These are phyloP conservation scores for Mycena vulgaris DNA, from an alignment of 768 basidiomycete species.

Conservation along the genomic window DNA sequence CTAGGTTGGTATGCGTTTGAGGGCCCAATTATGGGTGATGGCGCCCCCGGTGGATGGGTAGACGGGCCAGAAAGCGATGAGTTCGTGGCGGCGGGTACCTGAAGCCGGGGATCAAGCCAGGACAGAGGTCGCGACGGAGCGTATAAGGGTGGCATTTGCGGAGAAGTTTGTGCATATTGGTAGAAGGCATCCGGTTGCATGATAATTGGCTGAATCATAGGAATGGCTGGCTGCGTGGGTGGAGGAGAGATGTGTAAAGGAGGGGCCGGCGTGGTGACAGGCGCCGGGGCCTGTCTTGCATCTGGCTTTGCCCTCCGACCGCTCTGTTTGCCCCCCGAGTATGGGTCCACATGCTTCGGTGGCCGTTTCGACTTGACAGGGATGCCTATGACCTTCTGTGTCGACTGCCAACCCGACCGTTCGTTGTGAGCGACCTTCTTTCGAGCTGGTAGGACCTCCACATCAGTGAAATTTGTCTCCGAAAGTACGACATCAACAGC, in stretches of 20 bases:
- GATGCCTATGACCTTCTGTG: not conserved
- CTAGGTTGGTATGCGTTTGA: not conserved
- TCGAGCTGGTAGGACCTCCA: conserved; percentile 3
- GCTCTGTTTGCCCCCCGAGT: conserved; percentile 1
- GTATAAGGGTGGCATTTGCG: not conserved
- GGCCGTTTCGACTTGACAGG: not conserved
- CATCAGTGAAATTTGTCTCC: conserved; percentile 1
- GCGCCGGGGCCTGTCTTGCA: not conserved
- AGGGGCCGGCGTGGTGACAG: not conserved
- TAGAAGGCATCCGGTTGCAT: no score
- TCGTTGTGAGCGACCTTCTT: conserved; percentile 1
- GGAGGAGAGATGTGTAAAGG: no score
- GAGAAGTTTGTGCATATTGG: not conserved
- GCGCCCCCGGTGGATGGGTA: no score
- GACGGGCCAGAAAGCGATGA: not conserved
- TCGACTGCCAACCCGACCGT: not conserved
- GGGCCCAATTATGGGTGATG: not conserved
- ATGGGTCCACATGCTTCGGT: conserved; percentile 4
- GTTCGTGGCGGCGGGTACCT: not conserved
- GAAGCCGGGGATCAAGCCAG: not conserved
- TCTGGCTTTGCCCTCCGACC: not conserved
- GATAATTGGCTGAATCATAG: no score
- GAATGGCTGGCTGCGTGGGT: no score
- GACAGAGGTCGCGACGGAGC: no score
- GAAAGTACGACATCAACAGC: not conserved